phyloP scores from a whole-genome alignment of 345 rosid species.

The Salix viminalis region DNA sequence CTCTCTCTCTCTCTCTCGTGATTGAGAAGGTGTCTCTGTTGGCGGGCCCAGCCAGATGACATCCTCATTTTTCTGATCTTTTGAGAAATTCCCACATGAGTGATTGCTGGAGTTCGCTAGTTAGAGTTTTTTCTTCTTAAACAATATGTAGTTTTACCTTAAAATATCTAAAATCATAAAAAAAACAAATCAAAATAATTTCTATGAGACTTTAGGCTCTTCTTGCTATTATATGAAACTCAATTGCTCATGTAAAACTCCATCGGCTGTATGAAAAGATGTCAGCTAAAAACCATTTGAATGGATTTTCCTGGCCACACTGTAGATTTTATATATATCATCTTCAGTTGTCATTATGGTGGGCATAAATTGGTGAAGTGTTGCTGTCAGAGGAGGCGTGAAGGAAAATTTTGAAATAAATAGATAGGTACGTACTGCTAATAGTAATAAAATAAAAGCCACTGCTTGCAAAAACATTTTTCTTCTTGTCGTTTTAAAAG shows the following conservation, averaged over 20 bases:
- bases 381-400: background rate
- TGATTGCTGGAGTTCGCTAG: constrained; percentile 19
- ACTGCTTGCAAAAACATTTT: no score
- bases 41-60: constrained; percentile 30
- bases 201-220: background rate
- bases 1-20: constrained; percentile 10
- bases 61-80: constrained; percentile 31
- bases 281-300: no score
- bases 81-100: constrained; percentile 30
- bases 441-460: no score
- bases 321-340: no score
- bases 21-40: constrained; percentile 34
- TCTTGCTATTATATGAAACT: background rate
- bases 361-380: background rate
- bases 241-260: background rate
- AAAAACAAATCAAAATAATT: no score
- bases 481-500: no score
- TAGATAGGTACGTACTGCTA: background rate
- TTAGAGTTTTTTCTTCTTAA: no score
- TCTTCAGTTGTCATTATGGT: background rate
- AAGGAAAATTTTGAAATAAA: background rate
- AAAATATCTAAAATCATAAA: no score
- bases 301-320: background rate
- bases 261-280: no score
- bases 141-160: no score